Percentiles rank a stretch among this genome's conserved stretches.
phyloP scores from a whole-genome alignment of 768 basidiomycete genomes.

The Boletus pseudo-olivaceus region DNA sequence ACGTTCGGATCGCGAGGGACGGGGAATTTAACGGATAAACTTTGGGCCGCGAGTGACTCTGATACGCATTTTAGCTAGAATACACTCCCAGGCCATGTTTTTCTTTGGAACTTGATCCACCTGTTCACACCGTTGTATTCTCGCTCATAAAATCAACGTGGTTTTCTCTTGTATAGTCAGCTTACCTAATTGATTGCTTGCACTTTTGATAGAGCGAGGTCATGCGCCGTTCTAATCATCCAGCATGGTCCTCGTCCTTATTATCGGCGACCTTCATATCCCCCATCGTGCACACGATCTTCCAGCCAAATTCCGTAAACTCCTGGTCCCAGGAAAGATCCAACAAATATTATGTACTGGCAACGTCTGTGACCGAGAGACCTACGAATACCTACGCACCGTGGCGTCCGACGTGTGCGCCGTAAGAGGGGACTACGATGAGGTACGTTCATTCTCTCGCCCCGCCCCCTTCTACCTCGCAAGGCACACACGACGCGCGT shows the following conservation, averaged over 20 bases:
- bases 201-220: background rate
- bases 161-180: background rate
- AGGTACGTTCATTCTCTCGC: slow-evolving; percentile 47
- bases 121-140: background rate
- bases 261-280: slow-evolving; percentile 97
- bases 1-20: slow-evolving; percentile 8
- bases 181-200: slow-evolving; percentile 24
- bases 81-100: background rate
- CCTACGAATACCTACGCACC: slow-evolving; percentile 91
- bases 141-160: background rate
- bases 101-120: background rate
- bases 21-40: slow-evolving; percentile 1
- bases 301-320: slow-evolving; percentile 94
- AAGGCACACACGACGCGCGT: background rate
- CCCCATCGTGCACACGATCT: slow-evolving; percentile 88
- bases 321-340: slow-evolving; percentile 93
- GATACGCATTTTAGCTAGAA: background rate
- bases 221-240: slow-evolving; percentile 2
- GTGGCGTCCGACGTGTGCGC: slow-evolving; percentile 92
- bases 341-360: slow-evolving; percentile 97
- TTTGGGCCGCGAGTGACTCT: slow-evolving; percentile 3
- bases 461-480: background rate
- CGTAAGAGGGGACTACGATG: slow-evolving; percentile 94
- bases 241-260: slow-evolving; percentile 77
- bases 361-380: slow-evolving; percentile 96